Evolutionary conservation across 2,329 filamentous ascomycete species (phyloP).

Genomic region (Colletotrichum noveboracense): DNA sequence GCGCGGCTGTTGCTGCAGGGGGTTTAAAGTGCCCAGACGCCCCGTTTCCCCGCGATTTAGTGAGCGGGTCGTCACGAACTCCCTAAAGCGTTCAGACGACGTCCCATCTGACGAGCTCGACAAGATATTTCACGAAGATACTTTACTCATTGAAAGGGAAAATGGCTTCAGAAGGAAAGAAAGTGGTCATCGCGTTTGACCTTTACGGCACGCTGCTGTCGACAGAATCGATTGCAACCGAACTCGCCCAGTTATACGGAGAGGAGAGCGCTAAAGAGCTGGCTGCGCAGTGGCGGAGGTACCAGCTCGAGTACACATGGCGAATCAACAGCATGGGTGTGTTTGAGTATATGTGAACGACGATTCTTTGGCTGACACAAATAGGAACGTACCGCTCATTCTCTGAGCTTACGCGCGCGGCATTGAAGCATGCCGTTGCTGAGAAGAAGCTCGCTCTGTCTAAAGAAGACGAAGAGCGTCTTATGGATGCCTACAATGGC

Average conservation of each 20-base stretch:
- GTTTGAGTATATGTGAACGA: conserved; percentile 20
- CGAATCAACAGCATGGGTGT: conserved; percentile 76
- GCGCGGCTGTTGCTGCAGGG: background rate
- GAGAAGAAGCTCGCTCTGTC: conserved; percentile 56
- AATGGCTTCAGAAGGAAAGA: conserved; percentile 22
- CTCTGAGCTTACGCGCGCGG: conserved; percentile 63
- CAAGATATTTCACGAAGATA: background rate
- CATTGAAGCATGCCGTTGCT: conserved; percentile 67
- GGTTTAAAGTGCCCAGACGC: background rate
- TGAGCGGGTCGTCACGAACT: background rate
- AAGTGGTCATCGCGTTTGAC: conserved; percentile 70
- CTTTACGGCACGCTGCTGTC: conserved; percentile 78
- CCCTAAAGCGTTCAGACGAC: background rate
- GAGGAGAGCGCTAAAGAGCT: conserved; percentile 61
- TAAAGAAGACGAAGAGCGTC: conserved; percentile 43
- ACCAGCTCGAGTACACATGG: conserved; percentile 82
- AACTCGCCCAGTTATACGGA: conserved; percentile 63
- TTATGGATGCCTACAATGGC: conserved; percentile 70
- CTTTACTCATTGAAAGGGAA: too few relatives aligned
- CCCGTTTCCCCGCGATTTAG: background rate
- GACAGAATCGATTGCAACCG: conserved; percentile 68
- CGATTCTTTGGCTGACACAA: background rate
- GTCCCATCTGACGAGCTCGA: background rate
- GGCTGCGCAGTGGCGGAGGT: conserved; percentile 67
- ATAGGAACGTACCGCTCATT: conserved; percentile 68